Conservation (phyloP, 192 early-diverging fungal genomes). For the Chytriomyces sp. region DNA sequence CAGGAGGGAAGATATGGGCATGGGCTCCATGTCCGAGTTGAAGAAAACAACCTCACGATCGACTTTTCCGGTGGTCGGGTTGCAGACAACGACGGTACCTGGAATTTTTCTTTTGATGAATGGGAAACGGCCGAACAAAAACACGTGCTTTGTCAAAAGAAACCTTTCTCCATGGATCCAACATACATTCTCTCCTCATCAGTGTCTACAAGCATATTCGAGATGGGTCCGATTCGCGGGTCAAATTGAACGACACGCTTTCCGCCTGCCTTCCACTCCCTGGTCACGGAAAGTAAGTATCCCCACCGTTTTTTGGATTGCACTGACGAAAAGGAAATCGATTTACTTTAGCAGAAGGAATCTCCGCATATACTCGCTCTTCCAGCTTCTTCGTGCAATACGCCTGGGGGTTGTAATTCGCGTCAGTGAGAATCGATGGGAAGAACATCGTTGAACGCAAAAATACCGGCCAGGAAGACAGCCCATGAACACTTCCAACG, state of each 20-base stretch:
- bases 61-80: slow-evolving; percentile 64
- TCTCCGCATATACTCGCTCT: slow-evolving; percentile 43
- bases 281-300: background rate
- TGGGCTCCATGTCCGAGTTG: slow-evolving; percentile 45
- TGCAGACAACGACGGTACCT: slow-evolving; percentile 63
- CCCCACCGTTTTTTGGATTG: background rate
- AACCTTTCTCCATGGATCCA: slow-evolving; percentile 60
- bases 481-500: slow-evolving; percentile 40
- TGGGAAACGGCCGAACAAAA: background rate
- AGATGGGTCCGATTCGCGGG: slow-evolving; percentile 63
- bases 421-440: background rate
- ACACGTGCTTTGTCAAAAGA: slow-evolving; percentile 14
- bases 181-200: slow-evolving; percentile 59
- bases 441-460: slow-evolving; percentile 21
- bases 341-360: slow-evolving; percentile 32
- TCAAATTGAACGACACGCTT: slow-evolving; percentile 58
- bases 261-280: slow-evolving; percentile 38
- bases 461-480: slow-evolving; percentile 35
- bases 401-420: slow-evolving; percentile 25
- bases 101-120: background rate
- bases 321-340: background rate
- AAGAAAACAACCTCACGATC: slow-evolving; percentile 62
- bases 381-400: slow-evolving; percentile 44
- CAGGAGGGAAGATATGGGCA: slow-evolving; percentile 51
- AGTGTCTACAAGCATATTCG: slow-evolving; percentile 52